These are phyloP conservation scores for Sporothrix luriei DNA, from an alignment of 2,329 filamentous ascomycete species.

Conservation along the genomic window DNA sequence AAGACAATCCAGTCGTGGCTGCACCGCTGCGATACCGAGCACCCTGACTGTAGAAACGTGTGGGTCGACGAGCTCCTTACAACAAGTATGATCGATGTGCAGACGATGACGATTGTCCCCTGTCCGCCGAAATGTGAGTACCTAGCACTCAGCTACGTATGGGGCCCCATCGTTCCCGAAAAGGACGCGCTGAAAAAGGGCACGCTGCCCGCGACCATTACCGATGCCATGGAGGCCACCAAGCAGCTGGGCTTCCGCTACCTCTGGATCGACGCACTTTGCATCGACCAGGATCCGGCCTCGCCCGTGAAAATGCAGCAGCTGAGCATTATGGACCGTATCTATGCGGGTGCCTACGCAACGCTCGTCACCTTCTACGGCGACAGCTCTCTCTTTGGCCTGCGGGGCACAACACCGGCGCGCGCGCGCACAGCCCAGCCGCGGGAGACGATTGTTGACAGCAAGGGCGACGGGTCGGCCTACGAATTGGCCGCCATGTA, in stretches of 20 bases:
- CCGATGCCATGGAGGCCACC: slow-evolving; percentile 30
- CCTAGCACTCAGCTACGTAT: slow-evolving; percentile 32
- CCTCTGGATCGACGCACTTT: slow-evolving; percentile 35
- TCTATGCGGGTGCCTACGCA: slow-evolving; percentile 24
- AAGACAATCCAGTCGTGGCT: slow-evolving; percentile 38
- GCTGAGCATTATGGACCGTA: slow-evolving; percentile 28
- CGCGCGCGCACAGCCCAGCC: slow-evolving; percentile 9
- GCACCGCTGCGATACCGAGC: slow-evolving; percentile 22
- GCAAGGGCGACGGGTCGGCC: neutral
- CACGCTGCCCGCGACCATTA: slow-evolving; percentile 28
- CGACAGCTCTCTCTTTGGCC: slow-evolving; percentile 16
- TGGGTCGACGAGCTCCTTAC: slow-evolving; percentile 23
- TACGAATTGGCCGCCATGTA: slow-evolving; percentile 18
- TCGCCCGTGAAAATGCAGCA: slow-evolving; percentile 11
- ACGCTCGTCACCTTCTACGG: slow-evolving; percentile 24
- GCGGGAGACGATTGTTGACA: slow-evolving; percentile 7
- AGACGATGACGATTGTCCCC: slow-evolving; percentile 6
- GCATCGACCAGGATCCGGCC: slow-evolving; percentile 32
- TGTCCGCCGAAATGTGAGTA: slow-evolving; percentile 26
- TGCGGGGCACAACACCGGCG: neutral
- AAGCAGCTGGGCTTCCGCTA: slow-evolving; percentile 30
- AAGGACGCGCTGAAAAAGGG: neutral
- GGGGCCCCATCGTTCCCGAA: slow-evolving; percentile 20
- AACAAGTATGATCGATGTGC: slow-evolving; percentile 23
- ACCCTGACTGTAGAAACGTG: neutral